phyloP scores from a whole-genome alignment of 305 asterid genomes.

The Salvia sclarea region DNA sequence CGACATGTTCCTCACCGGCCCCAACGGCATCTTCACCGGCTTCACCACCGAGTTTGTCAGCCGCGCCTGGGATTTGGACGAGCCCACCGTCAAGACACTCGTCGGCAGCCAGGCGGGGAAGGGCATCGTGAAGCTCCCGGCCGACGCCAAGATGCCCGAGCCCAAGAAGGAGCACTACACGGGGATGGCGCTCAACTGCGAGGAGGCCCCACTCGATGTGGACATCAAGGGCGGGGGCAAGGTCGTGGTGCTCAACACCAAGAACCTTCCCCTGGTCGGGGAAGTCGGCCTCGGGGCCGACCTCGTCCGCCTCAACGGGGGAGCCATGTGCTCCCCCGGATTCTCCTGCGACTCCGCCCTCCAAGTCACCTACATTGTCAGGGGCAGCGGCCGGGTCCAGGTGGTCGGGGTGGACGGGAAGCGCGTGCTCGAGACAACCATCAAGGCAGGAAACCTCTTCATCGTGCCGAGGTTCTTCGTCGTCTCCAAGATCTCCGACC shows the following conservation, averaged over 20 bases:
- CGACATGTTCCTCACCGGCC: constrained; percentile 65
- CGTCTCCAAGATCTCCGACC: constrained; percentile 63
- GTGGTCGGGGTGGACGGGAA: constrained; percentile 75
- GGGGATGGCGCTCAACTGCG: constrained; percentile 71
- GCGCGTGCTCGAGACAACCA: constrained; percentile 58
- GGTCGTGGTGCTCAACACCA: constrained; percentile 66
- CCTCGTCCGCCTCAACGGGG: constrained; percentile 59
- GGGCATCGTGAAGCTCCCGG: constrained; percentile 60
- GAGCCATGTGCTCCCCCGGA: constrained; percentile 77
- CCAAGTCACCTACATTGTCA: constrained; percentile 74
- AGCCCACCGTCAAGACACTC: constrained; percentile 54
- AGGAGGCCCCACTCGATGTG: constrained; percentile 68
- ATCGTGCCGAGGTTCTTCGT: constrained; percentile 80
- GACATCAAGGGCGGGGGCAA: constrained; percentile 82
- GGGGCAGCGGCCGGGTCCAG: constrained; percentile 79
- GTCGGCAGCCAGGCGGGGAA: constrained; percentile 49
- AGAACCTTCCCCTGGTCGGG: constrained; percentile 72
- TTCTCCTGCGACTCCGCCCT: constrained; percentile 75
- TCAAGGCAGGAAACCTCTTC: constrained; percentile 69
- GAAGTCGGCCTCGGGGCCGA: constrained; percentile 77
- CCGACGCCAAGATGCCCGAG: constrained; percentile 66
- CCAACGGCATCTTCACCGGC: constrained; percentile 76
- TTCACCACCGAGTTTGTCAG: constrained; percentile 63
- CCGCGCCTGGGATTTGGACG: constrained; percentile 72
- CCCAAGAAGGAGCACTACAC: constrained; percentile 51